Evolutionary conservation across 495 filamentous ascomycete genomes (phyloP).

Genomic region (Penicillium paradoxum): DNA sequence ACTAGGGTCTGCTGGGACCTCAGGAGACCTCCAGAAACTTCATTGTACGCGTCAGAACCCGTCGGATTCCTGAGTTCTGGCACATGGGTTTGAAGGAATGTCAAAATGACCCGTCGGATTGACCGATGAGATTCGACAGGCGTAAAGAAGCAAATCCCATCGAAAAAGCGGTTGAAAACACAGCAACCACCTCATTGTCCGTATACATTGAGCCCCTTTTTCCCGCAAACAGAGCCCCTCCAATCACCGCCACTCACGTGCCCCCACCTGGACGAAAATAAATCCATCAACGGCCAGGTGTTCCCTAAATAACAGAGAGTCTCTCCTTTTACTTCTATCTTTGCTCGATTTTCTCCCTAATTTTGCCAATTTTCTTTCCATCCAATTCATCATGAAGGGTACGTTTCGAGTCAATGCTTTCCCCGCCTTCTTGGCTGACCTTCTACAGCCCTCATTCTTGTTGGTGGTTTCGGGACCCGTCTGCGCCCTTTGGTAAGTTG

Average conservation of each 20-base stretch:
- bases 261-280: conserved; percentile 30
- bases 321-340: conserved; percentile 13
- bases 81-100: neutral
- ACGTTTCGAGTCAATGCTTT: conserved; percentile 21
- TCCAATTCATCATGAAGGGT: conserved; percentile 49
- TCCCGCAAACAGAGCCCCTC: conserved; percentile 29
- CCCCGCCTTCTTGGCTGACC: conserved; percentile 12
- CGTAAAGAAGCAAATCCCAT: neutral
- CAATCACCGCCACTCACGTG: conserved; percentile 28
- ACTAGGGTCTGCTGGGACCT: neutral
- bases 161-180: too few species aligned
- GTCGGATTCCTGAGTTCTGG: neutral
- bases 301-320: conserved; percentile 23
- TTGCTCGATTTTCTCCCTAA: conserved; percentile 9
- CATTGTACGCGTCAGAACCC: neutral
- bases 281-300: conserved; percentile 33
- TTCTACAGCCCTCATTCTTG: conserved; percentile 87
- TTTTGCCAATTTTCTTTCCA: conserved; percentile 4
- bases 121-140: too few species aligned
- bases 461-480: conserved; percentile 98
- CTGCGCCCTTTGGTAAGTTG: conserved; percentile 88
- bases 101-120: neutral
- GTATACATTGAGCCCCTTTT: conserved; percentile 21
- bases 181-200: too few species aligned
- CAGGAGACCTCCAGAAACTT: neutral